Evolutionary conservation across 164 flowering plant species (phyloP).

Genomic region (Magnolia officinalis): DNA sequence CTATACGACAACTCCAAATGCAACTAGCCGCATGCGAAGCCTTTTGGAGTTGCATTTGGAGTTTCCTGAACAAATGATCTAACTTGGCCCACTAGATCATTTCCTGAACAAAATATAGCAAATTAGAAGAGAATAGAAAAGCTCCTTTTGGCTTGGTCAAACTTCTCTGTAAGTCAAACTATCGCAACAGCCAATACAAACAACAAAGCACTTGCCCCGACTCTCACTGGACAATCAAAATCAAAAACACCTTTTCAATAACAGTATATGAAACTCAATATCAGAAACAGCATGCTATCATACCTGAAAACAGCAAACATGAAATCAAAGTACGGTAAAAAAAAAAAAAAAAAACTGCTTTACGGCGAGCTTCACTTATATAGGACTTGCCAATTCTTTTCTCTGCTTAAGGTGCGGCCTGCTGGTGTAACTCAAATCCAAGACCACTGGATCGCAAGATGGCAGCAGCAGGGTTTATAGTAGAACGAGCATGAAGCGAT

Average conservation of each 20-base stretch:
- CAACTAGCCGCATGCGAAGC: not conserved
- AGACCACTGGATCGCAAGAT: not conserved
- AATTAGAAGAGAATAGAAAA: not conserved
- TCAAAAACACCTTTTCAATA: not conserved
- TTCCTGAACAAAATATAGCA: not conserved
- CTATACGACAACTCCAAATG: too few species aligned
- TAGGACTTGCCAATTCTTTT: not conserved
- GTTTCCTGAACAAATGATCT: too few species aligned
- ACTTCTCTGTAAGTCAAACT: not conserved
- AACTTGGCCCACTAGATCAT: not conserved
- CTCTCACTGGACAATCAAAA: not conserved
- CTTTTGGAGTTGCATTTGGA: too few species aligned
- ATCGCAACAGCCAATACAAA: not conserved
- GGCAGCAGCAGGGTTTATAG: not conserved
- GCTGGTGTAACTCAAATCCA: not conserved
- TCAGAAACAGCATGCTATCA: not conserved
- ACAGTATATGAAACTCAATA: not conserved
- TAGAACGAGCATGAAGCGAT: not conserved
- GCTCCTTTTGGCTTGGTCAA: not conserved
- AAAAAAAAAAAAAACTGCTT: not conserved
- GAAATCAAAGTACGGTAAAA: not conserved
- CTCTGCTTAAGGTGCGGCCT: not conserved
- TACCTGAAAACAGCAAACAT: conserved; percentile 1
- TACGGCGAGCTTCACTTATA: not conserved
- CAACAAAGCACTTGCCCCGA: not conserved